A percentile compares a stretch with the other conserved stretches of the same genome.
Conservation (phyloP, 495 filamentous ascomycete genomes). For the Cercophora samala region DNA sequence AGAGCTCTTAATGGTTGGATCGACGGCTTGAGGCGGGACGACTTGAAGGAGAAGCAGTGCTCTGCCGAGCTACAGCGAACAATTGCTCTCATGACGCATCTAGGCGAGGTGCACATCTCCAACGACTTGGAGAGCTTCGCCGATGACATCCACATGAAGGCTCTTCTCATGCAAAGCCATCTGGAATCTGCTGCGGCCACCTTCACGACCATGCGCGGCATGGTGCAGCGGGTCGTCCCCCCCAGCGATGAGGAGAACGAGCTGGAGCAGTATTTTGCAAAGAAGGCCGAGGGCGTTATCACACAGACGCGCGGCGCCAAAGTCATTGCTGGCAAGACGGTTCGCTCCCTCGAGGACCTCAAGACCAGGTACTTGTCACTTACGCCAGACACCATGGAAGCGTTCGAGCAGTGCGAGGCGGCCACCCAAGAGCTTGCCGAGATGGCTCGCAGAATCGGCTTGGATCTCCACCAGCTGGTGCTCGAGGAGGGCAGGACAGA, state of each 20-base stretch:
- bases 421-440: constrained; percentile 63
- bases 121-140: constrained; percentile 71
- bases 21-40: constrained; percentile 75
- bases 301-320: constrained; percentile 77
- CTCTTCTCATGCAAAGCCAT: constrained; percentile 71
- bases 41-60: constrained; percentile 80
- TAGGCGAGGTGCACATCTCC: constrained; percentile 75
- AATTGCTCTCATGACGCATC: constrained; percentile 80
- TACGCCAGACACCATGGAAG: constrained; percentile 51
- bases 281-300: constrained; percentile 67
- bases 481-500: constrained; percentile 71
- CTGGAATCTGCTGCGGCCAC: constrained; percentile 73
- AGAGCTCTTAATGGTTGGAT: constrained; percentile 85
- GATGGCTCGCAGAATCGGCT: constrained; percentile 64
- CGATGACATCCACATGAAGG: constrained; percentile 71
- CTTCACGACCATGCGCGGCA: constrained; percentile 57
- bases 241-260: constrained; percentile 55
- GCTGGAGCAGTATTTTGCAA: constrained; percentile 62
- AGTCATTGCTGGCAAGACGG: constrained; percentile 76
- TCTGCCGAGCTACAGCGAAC: constrained; percentile 74
- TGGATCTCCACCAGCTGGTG: constrained; percentile 60
- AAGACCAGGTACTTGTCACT: constrained; percentile 74
- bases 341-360: constrained; percentile 73
- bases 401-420: constrained; percentile 56
- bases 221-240: constrained; percentile 63